Percentiles rank a stretch among this genome's conserved stretches.
phyloP scores from a whole-genome alignment of 768 basidiomycete species.

The Auricularia auricula-judae region DNA sequence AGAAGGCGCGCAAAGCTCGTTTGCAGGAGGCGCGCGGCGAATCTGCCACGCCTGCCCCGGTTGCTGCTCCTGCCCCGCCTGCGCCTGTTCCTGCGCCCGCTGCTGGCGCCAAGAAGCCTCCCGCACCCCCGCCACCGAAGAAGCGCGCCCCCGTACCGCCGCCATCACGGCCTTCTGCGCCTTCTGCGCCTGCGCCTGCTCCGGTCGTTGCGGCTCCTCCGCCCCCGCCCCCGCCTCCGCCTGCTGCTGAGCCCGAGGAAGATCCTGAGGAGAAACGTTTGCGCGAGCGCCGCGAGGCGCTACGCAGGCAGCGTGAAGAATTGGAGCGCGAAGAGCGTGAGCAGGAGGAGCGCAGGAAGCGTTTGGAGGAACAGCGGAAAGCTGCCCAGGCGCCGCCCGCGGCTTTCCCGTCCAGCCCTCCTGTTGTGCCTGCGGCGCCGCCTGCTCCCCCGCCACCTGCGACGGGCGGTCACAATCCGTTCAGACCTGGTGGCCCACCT shows the following conservation, averaged over 20 bases:
- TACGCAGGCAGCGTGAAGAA: constrained; percentile 64
- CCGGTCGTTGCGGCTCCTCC: constrained; percentile 11
- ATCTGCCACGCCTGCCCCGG: constrained; percentile 16
- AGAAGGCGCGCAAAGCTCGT: constrained; percentile 56
- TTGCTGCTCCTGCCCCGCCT: constrained; percentile 17
- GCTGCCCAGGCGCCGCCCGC: constrained; percentile 14
- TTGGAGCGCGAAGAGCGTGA: constrained; percentile 52
- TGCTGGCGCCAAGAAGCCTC: constrained; percentile 26
- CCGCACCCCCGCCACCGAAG: constrained; percentile 29
- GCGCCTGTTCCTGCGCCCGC: constrained; percentile 17
- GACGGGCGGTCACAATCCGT: constrained; percentile 47
- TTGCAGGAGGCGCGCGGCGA: constrained; percentile 64
- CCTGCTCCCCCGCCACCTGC: constrained; percentile 13
- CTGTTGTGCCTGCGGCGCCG: constrained; percentile 6
- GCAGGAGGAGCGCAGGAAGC: constrained; percentile 21
- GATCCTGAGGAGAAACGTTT: constrained; percentile 29
- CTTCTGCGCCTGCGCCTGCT: constrained; percentile 21
- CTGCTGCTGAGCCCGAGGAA: constrained; percentile 69
- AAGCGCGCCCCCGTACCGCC: constrained; percentile 28
- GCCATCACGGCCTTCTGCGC: constrained; percentile 24
- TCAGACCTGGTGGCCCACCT: constrained; percentile 45
- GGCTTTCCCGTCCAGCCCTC: constrained; percentile 13
- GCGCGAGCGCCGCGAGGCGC: constrained; percentile 53
- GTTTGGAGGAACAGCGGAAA: not conserved
- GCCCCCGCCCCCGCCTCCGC: constrained; percentile 22